Conservation (phyloP, 1,139 yeast species). For the Yamadazyma diddensiae region DNA sequence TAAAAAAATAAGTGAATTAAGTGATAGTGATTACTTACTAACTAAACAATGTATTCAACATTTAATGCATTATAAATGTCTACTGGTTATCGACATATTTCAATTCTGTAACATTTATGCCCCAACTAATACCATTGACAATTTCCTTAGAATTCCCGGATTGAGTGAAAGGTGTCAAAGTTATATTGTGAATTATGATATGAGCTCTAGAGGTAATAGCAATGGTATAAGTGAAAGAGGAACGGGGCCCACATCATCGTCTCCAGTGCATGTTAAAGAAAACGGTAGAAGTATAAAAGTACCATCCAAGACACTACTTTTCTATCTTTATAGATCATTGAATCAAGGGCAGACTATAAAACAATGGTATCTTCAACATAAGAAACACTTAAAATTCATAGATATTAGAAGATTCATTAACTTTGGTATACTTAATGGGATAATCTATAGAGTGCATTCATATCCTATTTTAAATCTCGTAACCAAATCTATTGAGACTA, state of each 20-base stretch:
- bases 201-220: constrained; percentile 4
- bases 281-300: constrained; percentile 27
- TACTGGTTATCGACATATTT: constrained; percentile 79
- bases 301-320: constrained; percentile 66
- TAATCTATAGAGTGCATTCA: constrained; percentile 77
- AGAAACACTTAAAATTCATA: constrained; percentile 53
- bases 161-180: constrained; percentile 86
- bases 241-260: constrained; percentile 13
- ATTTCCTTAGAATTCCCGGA: constrained; percentile 58
- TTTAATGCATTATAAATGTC: constrained; percentile 83
- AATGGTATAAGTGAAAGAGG: background rate
- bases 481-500: constrained; percentile 33
- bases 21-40: constrained; percentile 75
- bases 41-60: constrained; percentile 90
- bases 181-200: constrained; percentile 51
- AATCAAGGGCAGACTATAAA: constrained; percentile 75
- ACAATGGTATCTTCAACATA: constrained; percentile 76
- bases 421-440: constrained; percentile 79
- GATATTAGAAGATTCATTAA: constrained; percentile 83
- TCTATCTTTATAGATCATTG: constrained; percentile 72
- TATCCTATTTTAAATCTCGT: constrained; percentile 59
- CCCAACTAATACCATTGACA: constrained; percentile 73
- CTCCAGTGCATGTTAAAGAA: constrained; percentile 16
- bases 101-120: constrained; percentile 89
- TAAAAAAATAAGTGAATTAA: constrained; percentile 68